phyloP scores from a whole-genome alignment of 2,329 filamentous ascomycete genomes.

The Seiridium unicorne region DNA sequence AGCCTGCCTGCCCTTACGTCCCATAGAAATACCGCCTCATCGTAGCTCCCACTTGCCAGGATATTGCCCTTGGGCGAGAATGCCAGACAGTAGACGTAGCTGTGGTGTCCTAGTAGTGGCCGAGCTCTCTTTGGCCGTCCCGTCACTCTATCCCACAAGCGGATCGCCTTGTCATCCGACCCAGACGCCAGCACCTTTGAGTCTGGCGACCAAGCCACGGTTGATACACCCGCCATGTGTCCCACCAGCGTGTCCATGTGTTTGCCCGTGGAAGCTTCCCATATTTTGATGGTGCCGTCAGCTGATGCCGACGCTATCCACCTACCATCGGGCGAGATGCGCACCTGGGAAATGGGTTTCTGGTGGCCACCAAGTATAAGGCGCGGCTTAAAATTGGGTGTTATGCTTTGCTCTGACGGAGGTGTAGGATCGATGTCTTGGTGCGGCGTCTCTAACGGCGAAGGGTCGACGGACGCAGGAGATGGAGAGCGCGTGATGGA shows the following conservation, averaged over 20 bases:
- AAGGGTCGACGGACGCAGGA: slow-evolving; percentile 14
- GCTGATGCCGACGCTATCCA: slow-evolving; percentile 91
- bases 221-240: slow-evolving; percentile 89
- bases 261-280: slow-evolving; percentile 75
- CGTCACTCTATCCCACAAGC: slow-evolving; percentile 79
- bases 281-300: slow-evolving; percentile 88
- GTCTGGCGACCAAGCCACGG: slow-evolving; percentile 92
- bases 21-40: slow-evolving; percentile 97
- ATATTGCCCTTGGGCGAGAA: slow-evolving; percentile 99
- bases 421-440: slow-evolving; percentile 23
- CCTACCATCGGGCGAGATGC: slow-evolving; percentile 85
- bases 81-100: slow-evolving; percentile 90
- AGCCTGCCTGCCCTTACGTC: slow-evolving; percentile 84
- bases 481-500: slow-evolving; percentile 18
- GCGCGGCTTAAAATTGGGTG: slow-evolving; percentile 66
- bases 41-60: slow-evolving; percentile 90
- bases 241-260: slow-evolving; percentile 88
- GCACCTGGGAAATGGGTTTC: slow-evolving; percentile 77
- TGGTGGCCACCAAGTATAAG: slow-evolving; percentile 76
- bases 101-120: slow-evolving; percentile 82
- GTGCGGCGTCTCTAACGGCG: slow-evolving; percentile 14
- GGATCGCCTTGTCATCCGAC: slow-evolving; percentile 93
- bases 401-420: slow-evolving; percentile 44
- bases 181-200: slow-evolving; percentile 84
- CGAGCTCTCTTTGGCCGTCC: slow-evolving; percentile 53